These are phyloP conservation scores for Rhodotorula sp. DNA, from an alignment of 1,284 basidiomycete genomes.

Conservation along the genomic window DNA sequence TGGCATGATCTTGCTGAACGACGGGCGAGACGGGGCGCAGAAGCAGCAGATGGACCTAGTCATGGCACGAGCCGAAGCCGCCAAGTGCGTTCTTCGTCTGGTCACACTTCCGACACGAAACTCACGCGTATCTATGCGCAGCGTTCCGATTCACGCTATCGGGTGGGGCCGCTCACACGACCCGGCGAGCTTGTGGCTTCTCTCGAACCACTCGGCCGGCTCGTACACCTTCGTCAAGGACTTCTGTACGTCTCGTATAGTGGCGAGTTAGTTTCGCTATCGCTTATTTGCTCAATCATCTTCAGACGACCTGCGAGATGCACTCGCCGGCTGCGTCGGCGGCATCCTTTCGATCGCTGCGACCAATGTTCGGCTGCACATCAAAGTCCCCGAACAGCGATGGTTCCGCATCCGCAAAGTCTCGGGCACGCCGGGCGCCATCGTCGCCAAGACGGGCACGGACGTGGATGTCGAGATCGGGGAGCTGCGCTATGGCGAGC, in stretches of 20 bases:
- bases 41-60: conserved; percentile 99
- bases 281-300: not conserved
- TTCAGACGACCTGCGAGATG: conserved; percentile 73
- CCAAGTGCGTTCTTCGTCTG: conserved; percentile 58
- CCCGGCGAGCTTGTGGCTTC: conserved; percentile 95
- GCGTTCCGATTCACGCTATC: conserved; percentile 89
- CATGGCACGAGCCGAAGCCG: conserved; percentile 90
- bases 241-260: conserved; percentile 57
- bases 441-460: conserved; percentile 81
- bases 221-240: conserved; percentile 98
- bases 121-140: conserved; percentile 30
- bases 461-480: conserved; percentile 94
- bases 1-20: conserved; percentile 89
- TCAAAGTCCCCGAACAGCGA: conserved; percentile 79
- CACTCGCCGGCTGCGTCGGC: conserved; percentile 85
- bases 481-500: conserved; percentile 85
- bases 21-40: conserved; percentile 82
- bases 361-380: conserved; percentile 84
- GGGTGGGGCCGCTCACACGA: conserved; percentile 96
- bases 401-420: conserved; percentile 85
- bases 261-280: not conserved
- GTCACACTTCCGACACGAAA: not conserved
- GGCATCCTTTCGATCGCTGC: conserved; percentile 91
- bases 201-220: conserved; percentile 94
- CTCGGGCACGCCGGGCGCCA: conserved; percentile 75